Conservation (phyloP, 805 yeast genomes). For the Ogataea siamensis region DNA sequence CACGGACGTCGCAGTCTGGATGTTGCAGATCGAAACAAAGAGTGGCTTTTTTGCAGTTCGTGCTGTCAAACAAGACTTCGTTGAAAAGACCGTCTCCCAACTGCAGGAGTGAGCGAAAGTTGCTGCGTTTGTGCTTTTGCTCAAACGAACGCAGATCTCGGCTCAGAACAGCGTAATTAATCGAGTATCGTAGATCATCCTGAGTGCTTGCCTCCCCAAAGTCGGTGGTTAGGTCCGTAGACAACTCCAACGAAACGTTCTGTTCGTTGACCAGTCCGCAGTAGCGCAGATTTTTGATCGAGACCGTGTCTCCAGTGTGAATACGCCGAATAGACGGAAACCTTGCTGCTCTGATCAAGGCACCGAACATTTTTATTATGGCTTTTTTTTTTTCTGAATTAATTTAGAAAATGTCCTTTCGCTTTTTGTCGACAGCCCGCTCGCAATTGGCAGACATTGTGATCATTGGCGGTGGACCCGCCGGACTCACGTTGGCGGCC, state of each 20-base stretch:
- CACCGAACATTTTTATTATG: slow-evolving; percentile 4
- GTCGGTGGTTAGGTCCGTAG: slow-evolving; percentile 61
- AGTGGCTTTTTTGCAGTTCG: slow-evolving; percentile 19
- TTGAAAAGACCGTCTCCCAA: slow-evolving; percentile 28
- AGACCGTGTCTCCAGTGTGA: slow-evolving; percentile 37
- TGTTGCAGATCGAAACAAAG: slow-evolving; percentile 14
- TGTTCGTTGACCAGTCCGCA: slow-evolving; percentile 14
- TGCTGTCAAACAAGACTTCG: slow-evolving; percentile 20
- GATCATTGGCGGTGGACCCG: slow-evolving; percentile 97
- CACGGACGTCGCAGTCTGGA: slow-evolving; percentile 9
- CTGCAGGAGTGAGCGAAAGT: slow-evolving; percentile 42
- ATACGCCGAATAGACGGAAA: slow-evolving; percentile 1
- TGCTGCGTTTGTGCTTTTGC: slow-evolving; percentile 38
- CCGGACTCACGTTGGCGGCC: slow-evolving; percentile 84
- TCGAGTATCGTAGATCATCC: slow-evolving; percentile 78
- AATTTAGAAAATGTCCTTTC: slow-evolving; percentile 27
- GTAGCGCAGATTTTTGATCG: slow-evolving; percentile 48
- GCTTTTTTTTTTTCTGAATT: slow-evolving; percentile 1
- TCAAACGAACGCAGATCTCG: slow-evolving; percentile 58
- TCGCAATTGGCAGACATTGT: slow-evolving; percentile 58
- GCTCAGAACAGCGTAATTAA: slow-evolving; percentile 85
- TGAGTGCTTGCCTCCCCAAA: slow-evolving; percentile 71
- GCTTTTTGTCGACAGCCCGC: slow-evolving; percentile 29
- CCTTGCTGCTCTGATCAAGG: slow-evolving; percentile 1
- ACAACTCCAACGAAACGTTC: slow-evolving; percentile 22